Conservation (phyloP, 257 asterid species). For the Cynanchum wilfordii region DNA sequence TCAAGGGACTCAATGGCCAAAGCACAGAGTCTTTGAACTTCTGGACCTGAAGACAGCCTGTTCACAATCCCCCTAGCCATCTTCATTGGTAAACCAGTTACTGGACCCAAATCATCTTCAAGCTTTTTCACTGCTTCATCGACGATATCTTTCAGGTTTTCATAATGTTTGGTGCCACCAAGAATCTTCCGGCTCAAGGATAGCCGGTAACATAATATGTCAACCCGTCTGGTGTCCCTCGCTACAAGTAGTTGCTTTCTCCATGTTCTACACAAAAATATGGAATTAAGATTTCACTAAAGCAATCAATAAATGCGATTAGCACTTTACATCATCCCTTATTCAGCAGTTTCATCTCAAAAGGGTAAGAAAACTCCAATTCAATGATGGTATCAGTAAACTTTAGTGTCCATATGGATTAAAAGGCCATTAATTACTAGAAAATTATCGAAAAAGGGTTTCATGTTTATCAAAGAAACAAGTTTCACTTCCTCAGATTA, state of each 20-base stretch:
- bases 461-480: background rate
- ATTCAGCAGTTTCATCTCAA: background rate
- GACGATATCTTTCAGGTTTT: constrained; percentile 35
- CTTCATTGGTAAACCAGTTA: constrained; percentile 88
- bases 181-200: constrained; percentile 82
- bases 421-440: background rate
- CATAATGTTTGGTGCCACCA: constrained; percentile 49
- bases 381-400: background rate
- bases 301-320: background rate
- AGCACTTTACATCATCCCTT: background rate
- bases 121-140: constrained; percentile 65
- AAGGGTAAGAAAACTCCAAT: background rate
- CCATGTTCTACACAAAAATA: constrained; percentile 57
- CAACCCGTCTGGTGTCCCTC: constrained; percentile 90
- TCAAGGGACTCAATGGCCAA: constrained; percentile 65
- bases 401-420: background rate
- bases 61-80: constrained; percentile 95
- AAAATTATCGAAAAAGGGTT: background rate
- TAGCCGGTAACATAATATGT: constrained; percentile 80
- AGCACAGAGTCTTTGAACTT: constrained; percentile 73
- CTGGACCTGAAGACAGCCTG: constrained; percentile 84
- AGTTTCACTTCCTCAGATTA: background rate
- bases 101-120: constrained; percentile 84
- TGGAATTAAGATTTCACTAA: constrained; percentile 2
- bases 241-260: constrained; percentile 79